These are phyloP conservation scores for Xylariomycetidae sp. DNA, from an alignment of 2,329 filamentous ascomycete genomes.

Conservation along the genomic window DNA sequence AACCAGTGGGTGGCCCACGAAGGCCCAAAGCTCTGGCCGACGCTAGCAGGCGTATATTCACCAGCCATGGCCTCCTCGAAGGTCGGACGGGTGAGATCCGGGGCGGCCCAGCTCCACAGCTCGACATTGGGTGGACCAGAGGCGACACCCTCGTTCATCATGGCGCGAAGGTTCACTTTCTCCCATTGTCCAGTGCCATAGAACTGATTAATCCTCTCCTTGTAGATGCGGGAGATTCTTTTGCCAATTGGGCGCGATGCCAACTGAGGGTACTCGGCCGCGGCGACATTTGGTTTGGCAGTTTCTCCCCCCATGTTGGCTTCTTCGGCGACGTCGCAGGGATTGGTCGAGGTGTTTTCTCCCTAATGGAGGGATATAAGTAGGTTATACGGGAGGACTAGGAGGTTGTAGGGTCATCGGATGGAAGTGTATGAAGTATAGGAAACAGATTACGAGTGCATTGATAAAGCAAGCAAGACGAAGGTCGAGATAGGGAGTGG, in stretches of 20 bases:
- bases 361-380: constrained; percentile 4
- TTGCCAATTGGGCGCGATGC: constrained; percentile 61
- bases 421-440: background rate
- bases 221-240: constrained; percentile 81
- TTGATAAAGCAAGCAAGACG: too few species aligned
- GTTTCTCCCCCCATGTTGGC: constrained; percentile 48
- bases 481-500: too few species aligned
- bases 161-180: constrained; percentile 67
- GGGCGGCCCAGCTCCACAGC: constrained; percentile 81
- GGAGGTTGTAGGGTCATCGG: too few species aligned
- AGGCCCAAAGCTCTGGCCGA: constrained; percentile 81
- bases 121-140: constrained; percentile 74
- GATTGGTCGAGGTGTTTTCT: constrained; percentile 5
- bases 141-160: constrained; percentile 63
- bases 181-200: constrained; percentile 75
- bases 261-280: constrained; percentile 48
- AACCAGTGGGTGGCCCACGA: constrained; percentile 99
- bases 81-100: constrained; percentile 70
- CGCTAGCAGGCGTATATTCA: constrained; percentile 67
- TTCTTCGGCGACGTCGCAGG: constrained; percentile 7
- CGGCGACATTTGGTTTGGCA: constrained; percentile 36
- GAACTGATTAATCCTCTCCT: constrained; percentile 76
- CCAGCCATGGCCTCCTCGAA: constrained; percentile 80
- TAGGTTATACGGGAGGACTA: too few species aligned
- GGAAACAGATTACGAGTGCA: background rate